phyloP scores from a whole-genome alignment of 31 red algal genomes.

The Asparagopsis taxiformis region DNA sequence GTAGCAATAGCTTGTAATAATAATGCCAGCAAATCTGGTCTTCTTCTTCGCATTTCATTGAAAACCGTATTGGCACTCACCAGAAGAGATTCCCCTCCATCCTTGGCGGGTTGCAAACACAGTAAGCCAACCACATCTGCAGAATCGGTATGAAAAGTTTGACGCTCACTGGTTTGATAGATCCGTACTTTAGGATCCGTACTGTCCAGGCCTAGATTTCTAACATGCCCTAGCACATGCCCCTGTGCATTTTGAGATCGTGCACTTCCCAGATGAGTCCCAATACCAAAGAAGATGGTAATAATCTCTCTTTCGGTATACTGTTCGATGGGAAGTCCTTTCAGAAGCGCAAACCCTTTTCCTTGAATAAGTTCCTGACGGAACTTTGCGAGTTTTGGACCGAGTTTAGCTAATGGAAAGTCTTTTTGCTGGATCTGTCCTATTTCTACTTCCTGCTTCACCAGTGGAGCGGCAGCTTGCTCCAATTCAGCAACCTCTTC shows the following conservation, averaged over 20 bases:
- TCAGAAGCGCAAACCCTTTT: no score
- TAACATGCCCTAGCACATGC: conserved; percentile 7
- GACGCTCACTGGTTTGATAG: conserved; percentile 5
- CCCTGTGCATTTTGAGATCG: conserved; percentile 2
- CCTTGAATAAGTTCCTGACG: no score
- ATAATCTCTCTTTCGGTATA: neutral
- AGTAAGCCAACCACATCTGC: conserved; percentile 8
- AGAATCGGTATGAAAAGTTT: conserved; percentile 19
- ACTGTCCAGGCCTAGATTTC: neutral
- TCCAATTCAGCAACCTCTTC: no score
- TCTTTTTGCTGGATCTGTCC: no score
- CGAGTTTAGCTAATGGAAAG: no score
- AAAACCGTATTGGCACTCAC: conserved; percentile 1
- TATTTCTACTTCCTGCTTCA: no score
- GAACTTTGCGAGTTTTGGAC: no score
- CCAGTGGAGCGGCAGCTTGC: no score
- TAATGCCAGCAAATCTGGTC: neutral
- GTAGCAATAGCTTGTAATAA: conserved; percentile 1
- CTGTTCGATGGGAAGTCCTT: neutral
- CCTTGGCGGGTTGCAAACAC: conserved; percentile 3
- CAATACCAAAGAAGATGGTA: conserved; percentile 1
- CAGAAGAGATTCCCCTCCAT: conserved; percentile 1
- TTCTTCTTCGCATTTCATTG: neutral
- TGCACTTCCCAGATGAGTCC: neutral
- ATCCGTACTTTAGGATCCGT: neutral